phyloP scores from a whole-genome alignment of 768 basidiomycete species.

The Tulasnella sp. region DNA sequence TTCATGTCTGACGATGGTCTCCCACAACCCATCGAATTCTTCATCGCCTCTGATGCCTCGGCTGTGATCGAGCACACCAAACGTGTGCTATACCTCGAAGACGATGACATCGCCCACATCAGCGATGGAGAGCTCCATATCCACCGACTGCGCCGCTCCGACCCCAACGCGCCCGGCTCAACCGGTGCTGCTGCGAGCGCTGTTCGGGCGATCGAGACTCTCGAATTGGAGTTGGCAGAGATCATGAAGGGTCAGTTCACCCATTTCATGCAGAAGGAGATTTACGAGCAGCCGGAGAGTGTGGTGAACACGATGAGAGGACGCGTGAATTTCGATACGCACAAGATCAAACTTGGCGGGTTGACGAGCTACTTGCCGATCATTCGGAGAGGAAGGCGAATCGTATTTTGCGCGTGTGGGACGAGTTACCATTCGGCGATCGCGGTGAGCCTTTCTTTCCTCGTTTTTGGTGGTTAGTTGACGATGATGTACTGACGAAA shows the following conservation, averaged over 20 bases:
- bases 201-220: slow-evolving; percentile 92
- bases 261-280: slow-evolving; percentile 99
- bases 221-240: slow-evolving; percentile 97
- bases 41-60: slow-evolving; percentile 93
- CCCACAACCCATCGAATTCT: slow-evolving; percentile 98
- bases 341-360: slow-evolving; percentile 88
- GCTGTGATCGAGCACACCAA: slow-evolving; percentile 99
- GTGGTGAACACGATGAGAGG: slow-evolving; percentile 99
- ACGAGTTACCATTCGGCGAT: slow-evolving; percentile 97
- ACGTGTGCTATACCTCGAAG: slow-evolving; percentile 95
- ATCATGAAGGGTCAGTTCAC: slow-evolving; percentile 99
- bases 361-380: slow-evolving; percentile 90
- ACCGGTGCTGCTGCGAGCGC: slow-evolving; percentile 49
- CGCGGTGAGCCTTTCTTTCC: slow-evolving; percentile 39
- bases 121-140: slow-evolving; percentile 96
- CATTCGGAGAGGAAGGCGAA: slow-evolving; percentile 86
- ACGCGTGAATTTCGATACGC: slow-evolving; percentile 93
- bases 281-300: slow-evolving; percentile 97
- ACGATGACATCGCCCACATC: slow-evolving; percentile 98
- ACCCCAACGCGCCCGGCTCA: slow-evolving; percentile 49
- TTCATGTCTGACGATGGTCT: slow-evolving; percentile 98
- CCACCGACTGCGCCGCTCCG: slow-evolving; percentile 89
- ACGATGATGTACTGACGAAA: neutral
- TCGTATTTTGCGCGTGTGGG: slow-evolving; percentile 97
- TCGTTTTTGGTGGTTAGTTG: neutral